These are phyloP conservation scores for Entomophthora muscae DNA, from an alignment of 371 early-diverging fungal species.

Conservation along the genomic window DNA sequence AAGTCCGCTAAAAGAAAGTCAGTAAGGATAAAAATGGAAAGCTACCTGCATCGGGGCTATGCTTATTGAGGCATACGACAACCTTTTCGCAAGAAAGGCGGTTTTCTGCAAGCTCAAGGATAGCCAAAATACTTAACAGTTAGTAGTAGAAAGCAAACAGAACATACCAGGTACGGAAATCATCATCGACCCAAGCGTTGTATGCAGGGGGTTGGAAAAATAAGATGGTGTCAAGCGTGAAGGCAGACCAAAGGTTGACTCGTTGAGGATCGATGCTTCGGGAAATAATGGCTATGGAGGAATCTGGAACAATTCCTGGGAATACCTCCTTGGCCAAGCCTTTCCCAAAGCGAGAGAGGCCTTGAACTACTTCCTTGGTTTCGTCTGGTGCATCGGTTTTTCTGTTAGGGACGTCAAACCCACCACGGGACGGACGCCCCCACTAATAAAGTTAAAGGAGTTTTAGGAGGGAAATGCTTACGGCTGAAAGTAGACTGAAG, in stretches of 20 bases:
- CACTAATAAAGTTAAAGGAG: not conserved
- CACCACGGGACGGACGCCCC: slow-evolving; percentile 6
- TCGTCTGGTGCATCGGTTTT: not conserved
- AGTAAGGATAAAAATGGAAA: not conserved
- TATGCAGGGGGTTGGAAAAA: slow-evolving; percentile 1
- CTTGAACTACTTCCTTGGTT: not conserved
- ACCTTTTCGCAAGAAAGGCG: slow-evolving; percentile 1
- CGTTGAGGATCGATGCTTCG: not conserved
- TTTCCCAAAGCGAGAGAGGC: not conserved
- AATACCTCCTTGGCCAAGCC: slow-evolving; percentile 1
- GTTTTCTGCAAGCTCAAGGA: slow-evolving; percentile 4
- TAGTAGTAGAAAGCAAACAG: not conserved
- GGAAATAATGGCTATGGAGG: not conserved
- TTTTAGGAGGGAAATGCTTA: not conserved
- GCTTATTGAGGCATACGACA: not conserved
- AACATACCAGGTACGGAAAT: not conserved
- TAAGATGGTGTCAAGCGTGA: not conserved
- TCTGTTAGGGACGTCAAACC: not conserved
- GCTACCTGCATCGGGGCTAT: not conserved
- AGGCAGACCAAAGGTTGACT: not conserved
- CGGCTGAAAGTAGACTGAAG: slow-evolving; percentile 1
- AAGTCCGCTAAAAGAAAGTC: not conserved
- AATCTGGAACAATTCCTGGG: not conserved
- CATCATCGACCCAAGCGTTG: slow-evolving; percentile 3
- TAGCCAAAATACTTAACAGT: not conserved